Conservation (phyloP, 2,329 filamentous ascomycete species). For the Mycosphaerella sp. region DNA sequence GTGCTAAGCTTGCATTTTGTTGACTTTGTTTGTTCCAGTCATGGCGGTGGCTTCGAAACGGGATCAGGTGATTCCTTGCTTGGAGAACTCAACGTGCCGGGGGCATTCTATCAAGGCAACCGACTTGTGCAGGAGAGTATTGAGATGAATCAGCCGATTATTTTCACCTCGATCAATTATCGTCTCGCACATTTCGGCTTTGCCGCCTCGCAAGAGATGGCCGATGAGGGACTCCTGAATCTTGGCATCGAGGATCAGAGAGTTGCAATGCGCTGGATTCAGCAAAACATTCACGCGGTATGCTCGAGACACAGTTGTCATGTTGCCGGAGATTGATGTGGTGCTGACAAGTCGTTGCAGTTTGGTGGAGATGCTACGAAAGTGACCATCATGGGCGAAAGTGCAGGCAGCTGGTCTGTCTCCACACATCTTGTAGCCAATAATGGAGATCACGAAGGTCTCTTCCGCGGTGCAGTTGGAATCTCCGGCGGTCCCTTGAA, state of each 20-base stretch:
- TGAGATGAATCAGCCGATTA: conserved; percentile 18
- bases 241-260: conserved; percentile 38
- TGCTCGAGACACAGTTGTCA: neutral
- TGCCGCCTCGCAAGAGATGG: conserved; percentile 50
- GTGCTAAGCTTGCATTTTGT: neutral
- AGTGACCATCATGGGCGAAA: conserved; percentile 25
- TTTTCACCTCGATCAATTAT: conserved; percentile 41
- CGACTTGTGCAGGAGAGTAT: conserved; percentile 26
- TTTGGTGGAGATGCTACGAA: conserved; percentile 25
- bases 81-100: neutral
- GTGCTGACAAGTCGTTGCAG: conserved; percentile 22
- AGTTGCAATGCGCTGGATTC: conserved; percentile 41
- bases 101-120: conserved; percentile 11
- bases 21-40: conserved; percentile 12
- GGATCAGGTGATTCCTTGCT: conserved; percentile 24
- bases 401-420: conserved; percentile 40
- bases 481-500: conserved; percentile 43
- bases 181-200: conserved; percentile 63
- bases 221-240: conserved; percentile 48
- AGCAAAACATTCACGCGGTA: conserved; percentile 36
- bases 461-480: conserved; percentile 43
- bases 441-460: conserved; percentile 25
- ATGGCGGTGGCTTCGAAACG: conserved; percentile 36
- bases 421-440: conserved; percentile 43
- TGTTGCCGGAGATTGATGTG: neutral